Conservation (phyloP, 202 grass and related monocot species). For the Hordeum pubiflorum region DNA sequence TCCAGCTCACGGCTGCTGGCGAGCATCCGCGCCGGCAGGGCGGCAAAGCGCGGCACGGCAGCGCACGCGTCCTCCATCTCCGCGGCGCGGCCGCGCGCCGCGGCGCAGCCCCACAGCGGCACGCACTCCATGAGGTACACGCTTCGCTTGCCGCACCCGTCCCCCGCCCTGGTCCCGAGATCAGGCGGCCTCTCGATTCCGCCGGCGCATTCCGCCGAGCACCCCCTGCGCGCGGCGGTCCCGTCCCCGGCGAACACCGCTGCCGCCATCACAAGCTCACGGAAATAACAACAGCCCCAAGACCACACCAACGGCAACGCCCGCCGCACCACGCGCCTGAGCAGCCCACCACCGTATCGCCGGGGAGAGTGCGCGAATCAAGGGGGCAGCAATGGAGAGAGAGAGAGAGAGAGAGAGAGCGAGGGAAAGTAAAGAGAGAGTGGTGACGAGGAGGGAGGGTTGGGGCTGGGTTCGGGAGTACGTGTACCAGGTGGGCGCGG, state of each 20-base stretch:
- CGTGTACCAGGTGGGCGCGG: not conserved
- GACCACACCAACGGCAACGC: not conserved
- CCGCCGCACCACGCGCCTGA: not conserved
- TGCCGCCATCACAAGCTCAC: not conserved
- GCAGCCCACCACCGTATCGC: not conserved
- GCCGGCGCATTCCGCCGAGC: slow-evolving; percentile 9
- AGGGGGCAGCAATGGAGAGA: not conserved
- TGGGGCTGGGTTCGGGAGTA: not conserved
- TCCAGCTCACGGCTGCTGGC: slow-evolving; percentile 23
- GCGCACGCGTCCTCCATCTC: slow-evolving; percentile 57
- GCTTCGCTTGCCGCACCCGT: slow-evolving; percentile 18
- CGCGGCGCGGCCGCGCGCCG: slow-evolving; percentile 26
- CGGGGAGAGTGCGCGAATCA: not conserved
- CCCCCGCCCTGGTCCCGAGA: not conserved
- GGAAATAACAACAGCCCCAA: not conserved
- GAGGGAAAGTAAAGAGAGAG: not conserved
- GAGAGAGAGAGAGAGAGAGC: not conserved
- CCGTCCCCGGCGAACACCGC: not conserved
- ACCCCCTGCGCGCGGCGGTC: not conserved
- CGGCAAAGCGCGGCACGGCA: slow-evolving; percentile 37
- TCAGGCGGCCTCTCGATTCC: not conserved
- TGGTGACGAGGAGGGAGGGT: not conserved
- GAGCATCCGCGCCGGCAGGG: slow-evolving; percentile 52
- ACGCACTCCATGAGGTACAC: slow-evolving; percentile 44
- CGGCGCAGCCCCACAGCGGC: slow-evolving; percentile 48